A percentile compares a stretch with the other conserved stretches of the same genome.
phyloP scores from a whole-genome alignment of 345 rosid genomes.

The Ceriops zippeliana region DNA sequence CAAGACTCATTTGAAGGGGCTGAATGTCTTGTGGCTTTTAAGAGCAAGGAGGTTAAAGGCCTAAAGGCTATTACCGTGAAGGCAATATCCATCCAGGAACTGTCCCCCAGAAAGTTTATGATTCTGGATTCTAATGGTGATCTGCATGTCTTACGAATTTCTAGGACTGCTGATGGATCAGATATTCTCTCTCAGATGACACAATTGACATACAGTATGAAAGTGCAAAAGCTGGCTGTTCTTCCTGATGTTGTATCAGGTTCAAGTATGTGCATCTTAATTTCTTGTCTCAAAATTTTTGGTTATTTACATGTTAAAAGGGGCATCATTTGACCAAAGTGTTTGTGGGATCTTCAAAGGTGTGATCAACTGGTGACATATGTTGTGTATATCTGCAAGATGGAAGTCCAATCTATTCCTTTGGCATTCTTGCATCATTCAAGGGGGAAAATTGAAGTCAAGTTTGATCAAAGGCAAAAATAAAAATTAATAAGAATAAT shows the following conservation, averaged over 20 bases:
- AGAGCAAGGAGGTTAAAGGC: constrained; percentile 28
- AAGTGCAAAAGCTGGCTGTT: constrained; percentile 66
- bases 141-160: constrained; percentile 49
- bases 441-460: too few species aligned
- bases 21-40: constrained; percentile 47
- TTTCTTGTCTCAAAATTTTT: constrained; percentile 6
- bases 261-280: constrained; percentile 44
- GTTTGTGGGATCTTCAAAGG: neutral
- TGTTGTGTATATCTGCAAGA: neutral
- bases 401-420: neutral
- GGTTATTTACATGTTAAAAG: constrained; percentile 5
- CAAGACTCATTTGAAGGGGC: constrained; percentile 41
- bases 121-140: constrained; percentile 61
- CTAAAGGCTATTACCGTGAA: constrained; percentile 35
- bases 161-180: constrained; percentile 33
- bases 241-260: constrained; percentile 56
- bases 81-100: constrained; percentile 54
- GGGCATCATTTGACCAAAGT: neutral
- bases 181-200: constrained; percentile 40
- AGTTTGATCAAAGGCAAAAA: too few species aligned
- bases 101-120: constrained; percentile 51
- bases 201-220: constrained; percentile 52
- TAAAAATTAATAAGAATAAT: neutral
- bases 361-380: neutral
- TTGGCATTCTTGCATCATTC: neutral